Conservation (phyloP, 345 rosid species). For the Camelina laxa region DNA sequence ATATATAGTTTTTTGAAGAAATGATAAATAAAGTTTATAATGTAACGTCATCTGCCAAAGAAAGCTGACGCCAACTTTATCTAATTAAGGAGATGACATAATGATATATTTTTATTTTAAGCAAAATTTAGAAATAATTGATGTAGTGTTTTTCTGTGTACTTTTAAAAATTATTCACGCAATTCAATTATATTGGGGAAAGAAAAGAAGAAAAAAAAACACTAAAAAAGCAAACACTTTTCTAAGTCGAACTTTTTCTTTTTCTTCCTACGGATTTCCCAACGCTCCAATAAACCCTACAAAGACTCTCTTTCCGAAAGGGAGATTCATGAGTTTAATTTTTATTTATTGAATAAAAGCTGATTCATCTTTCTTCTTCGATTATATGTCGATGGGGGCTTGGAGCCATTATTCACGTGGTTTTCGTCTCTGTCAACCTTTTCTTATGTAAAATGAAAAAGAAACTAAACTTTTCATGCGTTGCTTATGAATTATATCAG, state of each 20-base stretch:
- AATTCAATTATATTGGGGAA: conserved; percentile 29
- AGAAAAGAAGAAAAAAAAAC: not conserved
- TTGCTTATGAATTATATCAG: not conserved
- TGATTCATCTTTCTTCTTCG: conserved; percentile 22
- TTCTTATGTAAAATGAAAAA: conserved; percentile 10
- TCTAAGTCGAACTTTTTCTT: not conserved
- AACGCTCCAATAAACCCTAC: conserved; percentile 35
- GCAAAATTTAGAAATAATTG: conserved; percentile 9
- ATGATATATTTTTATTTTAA: conserved; percentile 2
- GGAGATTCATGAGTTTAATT: conserved; percentile 8
- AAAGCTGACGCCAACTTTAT: conserved; percentile 27
- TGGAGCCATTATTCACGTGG: conserved; percentile 24
- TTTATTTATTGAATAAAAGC: conserved; percentile 1
- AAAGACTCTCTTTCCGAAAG: conserved; percentile 29
- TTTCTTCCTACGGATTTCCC: conserved; percentile 29
- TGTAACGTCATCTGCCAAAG: not conserved
- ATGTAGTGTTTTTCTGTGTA: not conserved
- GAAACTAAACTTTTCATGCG: conserved; percentile 1
- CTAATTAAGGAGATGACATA: not conserved
- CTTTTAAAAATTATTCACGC: conserved; percentile 21
- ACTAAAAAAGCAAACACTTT: conserved; percentile 29
- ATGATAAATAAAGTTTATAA: not conserved
- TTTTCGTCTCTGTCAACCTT: conserved; percentile 16
- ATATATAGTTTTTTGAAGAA: too few species aligned
- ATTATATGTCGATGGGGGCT: not conserved